Evolutionary conservation across 805 yeast genomes (phyloP).

Genomic region (Metschnikowia proteae): DNA sequence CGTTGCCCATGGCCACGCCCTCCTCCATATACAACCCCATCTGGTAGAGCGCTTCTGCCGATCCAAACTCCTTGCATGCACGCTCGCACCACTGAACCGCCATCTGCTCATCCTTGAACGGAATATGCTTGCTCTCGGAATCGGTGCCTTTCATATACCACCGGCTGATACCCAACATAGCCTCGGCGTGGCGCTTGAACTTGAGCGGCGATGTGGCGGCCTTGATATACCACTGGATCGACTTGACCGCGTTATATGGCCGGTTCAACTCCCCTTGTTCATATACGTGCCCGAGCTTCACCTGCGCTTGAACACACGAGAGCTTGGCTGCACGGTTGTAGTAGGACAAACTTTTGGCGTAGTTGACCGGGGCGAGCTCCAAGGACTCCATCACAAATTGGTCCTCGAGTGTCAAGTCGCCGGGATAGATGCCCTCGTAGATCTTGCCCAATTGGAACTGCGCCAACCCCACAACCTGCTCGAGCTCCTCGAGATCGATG

Average conservation of each 20-base stretch:
- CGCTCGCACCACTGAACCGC: conserved; percentile 43
- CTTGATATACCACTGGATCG: conserved; percentile 43
- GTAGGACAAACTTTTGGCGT: conserved; percentile 38
- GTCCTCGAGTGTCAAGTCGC: conserved; percentile 35
- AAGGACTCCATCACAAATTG: conserved; percentile 33
- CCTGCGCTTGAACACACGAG: conserved; percentile 38
- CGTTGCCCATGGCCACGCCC: conserved; percentile 28
- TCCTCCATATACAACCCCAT: conserved; percentile 40
- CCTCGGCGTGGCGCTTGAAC: conserved; percentile 41
- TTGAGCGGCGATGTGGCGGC: conserved; percentile 39
- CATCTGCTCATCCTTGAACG: conserved; percentile 32
- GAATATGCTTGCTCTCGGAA: conserved; percentile 34
- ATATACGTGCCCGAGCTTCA: conserved; percentile 39
- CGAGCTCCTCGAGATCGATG: conserved; percentile 39
- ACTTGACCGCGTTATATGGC: conserved; percentile 35
- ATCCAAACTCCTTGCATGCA: conserved; percentile 36
- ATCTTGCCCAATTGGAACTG: conserved; percentile 40
- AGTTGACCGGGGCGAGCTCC: conserved; percentile 40
- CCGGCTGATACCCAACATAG: conserved; percentile 42
- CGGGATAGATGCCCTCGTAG: conserved; percentile 45
- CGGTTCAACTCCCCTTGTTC: conserved; percentile 43
- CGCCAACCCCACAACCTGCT: conserved; percentile 40
- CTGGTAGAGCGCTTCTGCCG: conserved; percentile 37
- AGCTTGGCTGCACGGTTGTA: conserved; percentile 42
- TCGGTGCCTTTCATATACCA: conserved; percentile 38